Percentiles rank a stretch among this genome's conserved stretches.
phyloP scores from a whole-genome alignment of 257 asterid genomes.

The Paulownia fortunei region DNA sequence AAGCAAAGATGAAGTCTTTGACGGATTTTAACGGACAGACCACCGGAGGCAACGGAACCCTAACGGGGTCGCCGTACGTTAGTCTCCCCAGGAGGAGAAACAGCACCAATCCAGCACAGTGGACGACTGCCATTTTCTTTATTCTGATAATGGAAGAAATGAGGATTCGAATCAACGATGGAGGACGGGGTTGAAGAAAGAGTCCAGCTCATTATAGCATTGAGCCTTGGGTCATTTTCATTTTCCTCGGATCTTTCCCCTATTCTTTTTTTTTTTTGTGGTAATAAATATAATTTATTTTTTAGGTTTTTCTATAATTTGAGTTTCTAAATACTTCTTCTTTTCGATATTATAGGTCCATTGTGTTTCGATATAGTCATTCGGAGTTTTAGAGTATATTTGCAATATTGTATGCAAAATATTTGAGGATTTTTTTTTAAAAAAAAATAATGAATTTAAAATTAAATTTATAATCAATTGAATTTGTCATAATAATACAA shows the following conservation, averaged over 20 bases:
- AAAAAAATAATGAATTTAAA: too few relatives aligned
- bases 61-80: constrained; percentile 50
- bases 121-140: constrained; percentile 48
- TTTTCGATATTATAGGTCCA: too few relatives aligned
- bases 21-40: constrained; percentile 62
- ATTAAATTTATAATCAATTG: too few relatives aligned
- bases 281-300: not conserved
- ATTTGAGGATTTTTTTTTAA: too few relatives aligned
- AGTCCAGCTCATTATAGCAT: constrained; percentile 70
- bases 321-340: too few relatives aligned
- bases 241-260: constrained; percentile 27
- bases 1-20: constrained; percentile 61
- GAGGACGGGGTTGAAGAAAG: constrained; percentile 43
- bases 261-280: constrained; percentile 20
- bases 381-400: too few relatives aligned
- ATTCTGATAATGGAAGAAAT: constrained; percentile 12
- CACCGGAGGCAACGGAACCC: constrained; percentile 47
- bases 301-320: too few relatives aligned
- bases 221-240: constrained; percentile 46
- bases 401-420: too few relatives aligned
- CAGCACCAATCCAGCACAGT: constrained; percentile 51
- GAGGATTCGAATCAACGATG: constrained; percentile 25
- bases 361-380: too few relatives aligned
- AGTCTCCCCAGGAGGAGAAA: constrained; percentile 52
- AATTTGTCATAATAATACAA: too few relatives aligned